Percentiles rank a stretch among this genome's conserved stretches.
These are phyloP conservation scores for Cercospora janseana DNA, from an alignment of 2,329 filamentous ascomycete species.

Conservation along the genomic window DNA sequence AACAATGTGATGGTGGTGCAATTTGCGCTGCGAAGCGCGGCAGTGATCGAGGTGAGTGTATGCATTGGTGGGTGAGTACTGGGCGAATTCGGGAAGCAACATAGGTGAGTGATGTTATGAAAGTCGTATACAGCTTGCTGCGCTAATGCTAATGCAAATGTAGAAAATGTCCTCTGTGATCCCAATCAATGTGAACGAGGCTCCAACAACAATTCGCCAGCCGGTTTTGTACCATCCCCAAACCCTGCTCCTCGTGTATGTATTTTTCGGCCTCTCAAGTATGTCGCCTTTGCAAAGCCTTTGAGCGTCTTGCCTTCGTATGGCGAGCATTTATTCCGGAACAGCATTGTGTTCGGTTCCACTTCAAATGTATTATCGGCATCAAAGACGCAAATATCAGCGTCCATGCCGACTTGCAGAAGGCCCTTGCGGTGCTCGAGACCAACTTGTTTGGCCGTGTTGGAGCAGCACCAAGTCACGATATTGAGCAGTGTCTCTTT, in stretches of 20 bases:
- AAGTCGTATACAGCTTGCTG: too few relatives aligned
- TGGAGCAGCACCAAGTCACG: conserved; percentile 78
- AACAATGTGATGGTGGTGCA: too few relatives aligned
- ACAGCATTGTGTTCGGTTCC: conserved; percentile 76
- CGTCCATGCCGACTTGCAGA: conserved; percentile 77
- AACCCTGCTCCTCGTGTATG: conserved; percentile 67
- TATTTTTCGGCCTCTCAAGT: conserved; percentile 74
- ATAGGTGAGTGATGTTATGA: too few relatives aligned
- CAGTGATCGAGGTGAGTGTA: too few relatives aligned
- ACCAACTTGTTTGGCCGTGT: conserved; percentile 86
- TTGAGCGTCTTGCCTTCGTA: conserved; percentile 79
- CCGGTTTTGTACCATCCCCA: conserved; percentile 49
- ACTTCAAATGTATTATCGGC: conserved; percentile 73
- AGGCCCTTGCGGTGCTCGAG: conserved; percentile 79
- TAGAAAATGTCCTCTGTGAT: not conserved
- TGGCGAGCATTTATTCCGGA: conserved; percentile 87
- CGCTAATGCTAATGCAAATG: not conserved
- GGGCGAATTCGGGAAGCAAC: too few relatives aligned
- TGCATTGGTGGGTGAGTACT: too few relatives aligned
- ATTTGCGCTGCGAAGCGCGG: too few relatives aligned
- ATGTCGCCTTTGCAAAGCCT: conserved; percentile 80
- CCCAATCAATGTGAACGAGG: conserved; percentile 36
- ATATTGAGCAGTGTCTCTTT: conserved; percentile 69
- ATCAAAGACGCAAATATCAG: conserved; percentile 89
- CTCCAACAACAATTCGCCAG: conserved; percentile 53